A percentile compares a stretch with the other conserved stretches of the same genome.
Evolutionary conservation across 495 filamentous ascomycete genomes (phyloP).

Genomic region (Xylaria intraflava): DNA sequence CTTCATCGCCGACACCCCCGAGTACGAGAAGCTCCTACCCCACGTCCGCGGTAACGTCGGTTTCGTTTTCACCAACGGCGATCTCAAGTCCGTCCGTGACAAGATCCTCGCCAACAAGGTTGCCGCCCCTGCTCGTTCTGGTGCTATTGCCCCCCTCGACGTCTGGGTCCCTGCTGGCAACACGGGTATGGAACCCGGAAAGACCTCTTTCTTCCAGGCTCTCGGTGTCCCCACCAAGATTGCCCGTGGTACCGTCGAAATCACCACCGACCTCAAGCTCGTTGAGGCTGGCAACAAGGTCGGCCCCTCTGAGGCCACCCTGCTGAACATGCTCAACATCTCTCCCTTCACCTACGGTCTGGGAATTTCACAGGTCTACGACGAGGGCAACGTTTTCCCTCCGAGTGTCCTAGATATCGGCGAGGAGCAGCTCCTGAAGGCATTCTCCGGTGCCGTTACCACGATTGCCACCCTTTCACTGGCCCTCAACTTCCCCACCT

Average conservation of each 20-base stretch:
- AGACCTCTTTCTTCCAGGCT: slow-evolving; percentile 99
- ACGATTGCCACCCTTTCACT: slow-evolving; percentile 88
- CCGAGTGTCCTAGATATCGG: slow-evolving; percentile 82
- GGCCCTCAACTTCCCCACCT: slow-evolving; percentile 86
- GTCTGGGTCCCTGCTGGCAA: slow-evolving; percentile 93
- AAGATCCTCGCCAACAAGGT: slow-evolving; percentile 96
- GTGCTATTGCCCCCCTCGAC: slow-evolving; percentile 86
- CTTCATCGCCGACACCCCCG: slow-evolving; percentile 82
- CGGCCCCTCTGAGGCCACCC: slow-evolving; percentile 94
- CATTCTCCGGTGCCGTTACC: slow-evolving; percentile 72
- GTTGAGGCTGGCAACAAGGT: slow-evolving; percentile 90
- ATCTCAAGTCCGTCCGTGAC: slow-evolving; percentile 84
- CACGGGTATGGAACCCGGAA: slow-evolving; percentile 99
- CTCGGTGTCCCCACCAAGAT: slow-evolving; percentile 99
- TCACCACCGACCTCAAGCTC: slow-evolving; percentile 95
- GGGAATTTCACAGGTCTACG: slow-evolving; percentile 91
- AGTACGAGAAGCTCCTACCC: slow-evolving; percentile 95
- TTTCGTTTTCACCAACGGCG: slow-evolving; percentile 98
- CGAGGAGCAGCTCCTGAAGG: slow-evolving; percentile 81
- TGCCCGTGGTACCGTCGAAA: slow-evolving; percentile 99
- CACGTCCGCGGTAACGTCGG: slow-evolving; percentile 96
- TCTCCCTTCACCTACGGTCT: slow-evolving; percentile 99
- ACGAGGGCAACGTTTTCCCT: slow-evolving; percentile 85
- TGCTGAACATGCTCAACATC: slow-evolving; percentile 99
- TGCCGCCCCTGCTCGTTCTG: slow-evolving; percentile 92